Base-by-base conservation (phyloP, 331 rosid genomes). In the Cucumis variabilis region DNA sequence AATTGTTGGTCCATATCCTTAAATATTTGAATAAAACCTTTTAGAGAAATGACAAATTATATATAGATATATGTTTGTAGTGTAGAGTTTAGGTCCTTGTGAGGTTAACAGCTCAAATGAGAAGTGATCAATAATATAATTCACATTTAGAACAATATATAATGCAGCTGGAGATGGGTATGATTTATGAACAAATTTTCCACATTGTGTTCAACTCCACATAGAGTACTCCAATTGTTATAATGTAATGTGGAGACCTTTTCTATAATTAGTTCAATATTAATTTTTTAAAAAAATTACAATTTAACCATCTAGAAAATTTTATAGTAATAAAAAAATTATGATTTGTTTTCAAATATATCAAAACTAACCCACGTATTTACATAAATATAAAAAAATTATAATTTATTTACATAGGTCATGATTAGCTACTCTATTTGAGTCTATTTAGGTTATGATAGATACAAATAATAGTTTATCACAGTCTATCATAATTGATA, bases 61-160 rank as follows among this genome's bases (percentile, higher is more conserved):
- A 44, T 7, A 7, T 44, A 44, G 1, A 44, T 44, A 44, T 44
- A 44, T 44, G 10, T 44, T 3, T 44, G 1, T 44, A 67, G 24
- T 24, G 3, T 67, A 24, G 12, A 67, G 72, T 24, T 67, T 24
- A 67, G 72, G 33, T 24, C 1, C 72, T 67, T 67, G 72, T 67
- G 33, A 13, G 72, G 72, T 24, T 67, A 67, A 6, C 72, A 67
- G 72, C 72, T 67, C 72, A 67, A 67, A 67, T 67, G 72, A 67
- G 72, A 67, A 24, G 33, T 11, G 17, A 37, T 37, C 44, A 67
- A 25, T 1, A 12, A n/a, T 25, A 2, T 33, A 33, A 33, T 24
- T 13, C 0, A n/a, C 44, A 37, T 67, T 67, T 11, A 58, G 9
- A 4, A 58, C 65, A 58, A 58, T 12, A 12, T 13, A 53, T 12